A percentile compares a stretch with the other conserved stretches of the same genome.
These are phyloP conservation scores for Meira miltonrushii DNA, from an alignment of 1,284 basidiomycete species.

Conservation along the genomic window DNA sequence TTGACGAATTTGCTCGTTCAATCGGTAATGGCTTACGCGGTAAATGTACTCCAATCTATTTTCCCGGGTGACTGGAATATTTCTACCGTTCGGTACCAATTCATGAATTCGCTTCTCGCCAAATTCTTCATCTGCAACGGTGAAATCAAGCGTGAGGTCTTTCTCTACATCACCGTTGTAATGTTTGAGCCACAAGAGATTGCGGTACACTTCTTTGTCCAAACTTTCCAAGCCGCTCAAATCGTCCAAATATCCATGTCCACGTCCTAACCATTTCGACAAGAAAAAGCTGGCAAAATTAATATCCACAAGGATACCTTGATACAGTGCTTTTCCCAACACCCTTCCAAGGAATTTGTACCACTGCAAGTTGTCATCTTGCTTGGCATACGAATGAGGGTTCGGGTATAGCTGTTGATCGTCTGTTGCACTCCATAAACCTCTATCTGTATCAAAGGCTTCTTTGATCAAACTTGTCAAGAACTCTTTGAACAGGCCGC, in stretches of 20 bases:
- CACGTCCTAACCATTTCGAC: constrained; percentile 60
- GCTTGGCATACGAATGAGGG: constrained; percentile 59
- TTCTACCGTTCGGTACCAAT: constrained; percentile 75
- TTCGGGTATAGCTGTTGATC: constrained; percentile 93
- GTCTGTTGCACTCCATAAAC: constrained; percentile 83
- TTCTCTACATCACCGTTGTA: constrained; percentile 75
- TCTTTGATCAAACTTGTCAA: constrained; percentile 73
- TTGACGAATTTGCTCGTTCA: constrained; percentile 72
- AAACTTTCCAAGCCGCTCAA: constrained; percentile 42
- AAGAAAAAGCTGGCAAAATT: constrained; percentile 94
- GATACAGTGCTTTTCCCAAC: constrained; percentile 91
- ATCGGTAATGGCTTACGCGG: constrained; percentile 78
- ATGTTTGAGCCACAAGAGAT: constrained; percentile 86
- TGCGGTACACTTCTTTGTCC: constrained; percentile 77
- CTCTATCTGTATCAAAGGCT: constrained; percentile 88
- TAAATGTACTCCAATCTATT: constrained; percentile 85
- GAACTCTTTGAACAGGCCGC: constrained; percentile 97
- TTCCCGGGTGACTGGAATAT: constrained; percentile 79
- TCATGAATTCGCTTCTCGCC: constrained; percentile 73
- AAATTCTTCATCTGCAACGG: constrained; percentile 86
- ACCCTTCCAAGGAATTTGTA: constrained; percentile 90
- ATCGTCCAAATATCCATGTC: constrained; percentile 40
- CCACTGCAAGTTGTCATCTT: constrained; percentile 61
- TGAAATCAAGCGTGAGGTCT: constrained; percentile 87
- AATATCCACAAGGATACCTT: constrained; percentile 92